phyloP scores from a whole-genome alignment of 208 protist genomes.

The Sergeia podlipaevii region DNA sequence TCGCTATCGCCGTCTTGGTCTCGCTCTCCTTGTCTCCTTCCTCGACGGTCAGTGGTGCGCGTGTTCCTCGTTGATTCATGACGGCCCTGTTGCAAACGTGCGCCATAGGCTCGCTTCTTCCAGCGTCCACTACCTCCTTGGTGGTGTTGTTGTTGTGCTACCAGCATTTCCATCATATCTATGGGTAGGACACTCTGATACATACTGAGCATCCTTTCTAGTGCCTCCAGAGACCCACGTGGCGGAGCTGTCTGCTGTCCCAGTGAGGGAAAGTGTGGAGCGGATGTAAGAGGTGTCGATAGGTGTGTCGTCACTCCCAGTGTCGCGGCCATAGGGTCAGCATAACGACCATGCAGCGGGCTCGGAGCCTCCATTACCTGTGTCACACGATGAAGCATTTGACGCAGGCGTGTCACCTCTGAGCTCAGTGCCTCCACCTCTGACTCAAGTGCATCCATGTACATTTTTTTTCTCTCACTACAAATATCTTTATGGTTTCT shows the following conservation, averaged over 20 bases:
- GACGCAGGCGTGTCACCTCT: slow-evolving; percentile 79
- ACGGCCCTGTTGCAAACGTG: too few species aligned
- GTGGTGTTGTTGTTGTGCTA: slow-evolving; percentile 1
- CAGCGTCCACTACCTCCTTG: too few species aligned
- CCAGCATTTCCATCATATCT: slow-evolving; percentile 8
- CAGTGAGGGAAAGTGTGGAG: too few species aligned
- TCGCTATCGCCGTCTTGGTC: too few species aligned
- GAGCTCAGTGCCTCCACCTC: slow-evolving; percentile 80
- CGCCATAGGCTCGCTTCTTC: too few species aligned
- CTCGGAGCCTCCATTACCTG: slow-evolving; percentile 34
- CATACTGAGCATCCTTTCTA: slow-evolving; percentile 1
- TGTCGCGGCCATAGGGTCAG: background rate
- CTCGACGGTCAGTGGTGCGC: too few species aligned
- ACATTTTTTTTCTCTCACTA: slow-evolving; percentile 56
- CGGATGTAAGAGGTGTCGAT: too few species aligned
- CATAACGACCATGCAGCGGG: background rate
- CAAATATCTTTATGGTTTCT: too few species aligned
- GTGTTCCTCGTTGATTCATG: too few species aligned
- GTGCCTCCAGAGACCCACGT: background rate
- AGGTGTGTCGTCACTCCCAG: too few species aligned
- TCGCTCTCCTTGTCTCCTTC: too few species aligned
- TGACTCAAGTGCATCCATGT: slow-evolving; percentile 74
- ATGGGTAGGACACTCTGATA: slow-evolving; percentile 7
- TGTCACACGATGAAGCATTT: slow-evolving; percentile 78
- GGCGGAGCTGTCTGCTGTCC: background rate